A percentile compares a stretch with the other conserved stretches of the same genome.
Conservation (phyloP, 2,329 filamentous ascomycete species). For the Zymoseptoria tritici region DNA sequence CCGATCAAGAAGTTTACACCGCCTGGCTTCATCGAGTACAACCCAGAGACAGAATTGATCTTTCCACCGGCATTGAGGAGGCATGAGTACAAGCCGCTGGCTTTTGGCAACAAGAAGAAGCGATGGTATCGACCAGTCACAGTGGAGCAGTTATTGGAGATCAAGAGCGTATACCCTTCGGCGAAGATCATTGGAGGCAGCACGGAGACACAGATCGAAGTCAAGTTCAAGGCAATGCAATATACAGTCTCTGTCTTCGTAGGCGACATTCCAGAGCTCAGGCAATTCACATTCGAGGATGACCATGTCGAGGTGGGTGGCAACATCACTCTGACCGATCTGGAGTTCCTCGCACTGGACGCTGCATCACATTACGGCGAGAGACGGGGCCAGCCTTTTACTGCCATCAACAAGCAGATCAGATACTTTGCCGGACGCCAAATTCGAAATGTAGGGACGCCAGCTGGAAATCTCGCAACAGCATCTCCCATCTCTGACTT, state of each 20-base stretch:
- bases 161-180: conserved; percentile 75
- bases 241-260: conserved; percentile 88
- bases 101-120: conserved; percentile 91
- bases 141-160: conserved; percentile 77
- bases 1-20: conserved; percentile 63
- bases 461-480: conserved; percentile 87
- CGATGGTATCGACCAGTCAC: conserved; percentile 88
- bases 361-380: conserved; percentile 73
- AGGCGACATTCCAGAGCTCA: conserved; percentile 83
- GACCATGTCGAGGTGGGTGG: conserved; percentile 86
- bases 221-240: conserved; percentile 92
- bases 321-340: conserved; percentile 84
- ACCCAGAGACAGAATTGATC: conserved; percentile 87
- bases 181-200: conserved; percentile 95
- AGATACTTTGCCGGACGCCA: conserved; percentile 92
- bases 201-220: conserved; percentile 95
- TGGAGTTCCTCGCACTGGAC: conserved; percentile 75
- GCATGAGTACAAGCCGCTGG: conserved; percentile 71
- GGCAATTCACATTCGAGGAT: conserved; percentile 71
- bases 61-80: conserved; percentile 82
- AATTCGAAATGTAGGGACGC: conserved; percentile 95
- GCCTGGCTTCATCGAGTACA: conserved; percentile 89
- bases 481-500: conserved; percentile 94
- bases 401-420: conserved; percentile 87
- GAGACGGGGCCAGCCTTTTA: conserved; percentile 67